phyloP scores from a whole-genome alignment of 2,329 filamentous ascomycete species.

The Colletotrichum sp. region DNA sequence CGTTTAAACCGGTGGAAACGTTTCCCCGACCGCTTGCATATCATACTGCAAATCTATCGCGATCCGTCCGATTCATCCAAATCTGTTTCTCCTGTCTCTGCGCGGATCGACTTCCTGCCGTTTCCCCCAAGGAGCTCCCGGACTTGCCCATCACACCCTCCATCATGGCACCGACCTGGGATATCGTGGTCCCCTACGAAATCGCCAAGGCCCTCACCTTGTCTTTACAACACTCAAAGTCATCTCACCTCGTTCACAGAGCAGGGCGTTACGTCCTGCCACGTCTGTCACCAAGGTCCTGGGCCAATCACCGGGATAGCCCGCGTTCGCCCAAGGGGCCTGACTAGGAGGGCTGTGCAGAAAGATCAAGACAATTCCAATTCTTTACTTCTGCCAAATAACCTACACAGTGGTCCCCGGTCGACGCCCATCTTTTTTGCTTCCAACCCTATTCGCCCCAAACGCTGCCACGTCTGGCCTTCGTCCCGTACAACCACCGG shows the following conservation, averaged over 20 bases:
- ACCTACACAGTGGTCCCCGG: not conserved
- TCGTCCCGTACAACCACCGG: not conserved
- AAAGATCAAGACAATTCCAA: not conserved
- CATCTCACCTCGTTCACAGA: not conserved
- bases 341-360: not conserved
- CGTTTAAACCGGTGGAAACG: not conserved
- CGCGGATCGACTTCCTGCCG: not conserved
- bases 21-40: not conserved
- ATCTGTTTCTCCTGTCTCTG: not conserved
- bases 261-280: not conserved
- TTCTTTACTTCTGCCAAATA: conserved; percentile 9
- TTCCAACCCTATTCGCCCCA: conserved; percentile 7
- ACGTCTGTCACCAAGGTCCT: not conserved
- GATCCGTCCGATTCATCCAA: not conserved
- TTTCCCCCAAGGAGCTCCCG: not conserved
- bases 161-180: not conserved
- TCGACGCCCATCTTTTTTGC: not conserved
- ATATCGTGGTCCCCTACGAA: not conserved
- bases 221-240: not conserved
- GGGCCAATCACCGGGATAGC: not conserved
- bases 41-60: not conserved
- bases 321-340: not conserved
- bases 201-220: not conserved
- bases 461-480: conserved; percentile 3
- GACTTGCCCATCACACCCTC: not conserved